Percentiles rank a stretch among this genome's conserved stretches.
phyloP scores from a whole-genome alignment of 345 rosid genomes.

The Linum usitatissimum region DNA sequence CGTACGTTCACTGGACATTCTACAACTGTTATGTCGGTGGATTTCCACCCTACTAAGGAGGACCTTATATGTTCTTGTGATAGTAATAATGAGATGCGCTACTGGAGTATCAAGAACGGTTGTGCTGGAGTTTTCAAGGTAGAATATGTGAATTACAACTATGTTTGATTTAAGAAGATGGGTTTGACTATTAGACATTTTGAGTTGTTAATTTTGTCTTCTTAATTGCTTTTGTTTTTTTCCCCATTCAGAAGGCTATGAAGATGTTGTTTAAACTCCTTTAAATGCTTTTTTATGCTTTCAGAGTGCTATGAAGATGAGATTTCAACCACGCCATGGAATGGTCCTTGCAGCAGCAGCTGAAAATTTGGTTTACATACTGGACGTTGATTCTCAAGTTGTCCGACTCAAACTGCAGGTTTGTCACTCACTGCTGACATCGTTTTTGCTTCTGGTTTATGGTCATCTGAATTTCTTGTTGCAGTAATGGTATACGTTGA shows the following conservation, averaged over 20 bases:
- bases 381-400: constrained; percentile 51
- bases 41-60: constrained; percentile 58
- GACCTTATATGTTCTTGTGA: constrained; percentile 67
- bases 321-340: constrained; percentile 55
- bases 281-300: no score
- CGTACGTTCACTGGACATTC: constrained; percentile 53
- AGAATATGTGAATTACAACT: constrained; percentile 1
- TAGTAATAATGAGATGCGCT: constrained; percentile 45
- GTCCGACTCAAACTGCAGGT: constrained; percentile 51
- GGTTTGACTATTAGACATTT: background rate
- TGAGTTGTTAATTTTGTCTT: background rate
- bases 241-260: no score
- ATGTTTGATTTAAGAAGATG: background rate
- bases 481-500: constrained; percentile 14
- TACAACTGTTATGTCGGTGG: constrained; percentile 51
- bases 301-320: constrained; percentile 41
- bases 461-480: background rate
- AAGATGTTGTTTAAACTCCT: no score
- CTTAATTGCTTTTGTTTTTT: constrained; percentile 7
- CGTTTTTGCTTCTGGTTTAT: background rate
- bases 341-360: constrained; percentile 52
- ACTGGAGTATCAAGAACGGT: constrained; percentile 63
- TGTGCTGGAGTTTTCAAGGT: constrained; percentile 54
- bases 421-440: constrained; percentile 6
- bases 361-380: constrained; percentile 38